phyloP scores from a whole-genome alignment of 2,329 filamentous ascomycete genomes.

The Stachybotrys chartarum region DNA sequence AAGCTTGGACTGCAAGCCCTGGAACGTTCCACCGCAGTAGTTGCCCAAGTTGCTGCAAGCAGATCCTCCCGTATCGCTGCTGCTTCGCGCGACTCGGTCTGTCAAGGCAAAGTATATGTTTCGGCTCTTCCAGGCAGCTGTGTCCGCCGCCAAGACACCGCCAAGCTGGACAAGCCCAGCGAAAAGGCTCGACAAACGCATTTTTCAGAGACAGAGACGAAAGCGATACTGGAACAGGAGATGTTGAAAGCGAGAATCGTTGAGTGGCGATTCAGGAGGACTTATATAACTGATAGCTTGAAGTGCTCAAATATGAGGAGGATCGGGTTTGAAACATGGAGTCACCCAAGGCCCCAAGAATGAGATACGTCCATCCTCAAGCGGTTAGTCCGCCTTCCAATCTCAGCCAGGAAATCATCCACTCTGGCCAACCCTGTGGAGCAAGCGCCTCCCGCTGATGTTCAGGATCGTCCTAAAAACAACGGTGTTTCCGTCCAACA shows the following conservation, averaged over 20 bases:
- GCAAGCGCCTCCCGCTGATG: background rate
- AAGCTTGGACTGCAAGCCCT: conserved; percentile 49
- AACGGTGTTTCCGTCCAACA: background rate
- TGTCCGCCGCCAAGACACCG: conserved; percentile 20
- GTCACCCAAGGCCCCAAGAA: background rate
- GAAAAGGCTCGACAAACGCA: background rate
- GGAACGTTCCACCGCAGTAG: conserved; percentile 57
- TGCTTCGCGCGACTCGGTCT: conserved; percentile 43
- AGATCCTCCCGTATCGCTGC: conserved; percentile 33
- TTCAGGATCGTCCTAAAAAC: background rate
- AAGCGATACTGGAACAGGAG: background rate
- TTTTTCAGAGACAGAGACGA: background rate
- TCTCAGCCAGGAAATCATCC: background rate
- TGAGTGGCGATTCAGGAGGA: too few species aligned
- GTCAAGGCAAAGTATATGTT: conserved; percentile 54
- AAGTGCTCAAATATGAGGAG: background rate
- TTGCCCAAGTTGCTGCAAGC: conserved; percentile 30
- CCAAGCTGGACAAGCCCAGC: conserved; percentile 6
- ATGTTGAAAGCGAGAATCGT: too few species aligned
- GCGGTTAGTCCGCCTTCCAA: background rate
- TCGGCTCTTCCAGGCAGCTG: conserved; percentile 41
- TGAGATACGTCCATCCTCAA: background rate
- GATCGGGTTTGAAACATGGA: background rate
- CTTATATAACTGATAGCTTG: background rate
- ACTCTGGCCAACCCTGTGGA: background rate